Evolutionary conservation across 768 basidiomycete genomes (phyloP).

Genomic region (Ramaria rubella): DNA sequence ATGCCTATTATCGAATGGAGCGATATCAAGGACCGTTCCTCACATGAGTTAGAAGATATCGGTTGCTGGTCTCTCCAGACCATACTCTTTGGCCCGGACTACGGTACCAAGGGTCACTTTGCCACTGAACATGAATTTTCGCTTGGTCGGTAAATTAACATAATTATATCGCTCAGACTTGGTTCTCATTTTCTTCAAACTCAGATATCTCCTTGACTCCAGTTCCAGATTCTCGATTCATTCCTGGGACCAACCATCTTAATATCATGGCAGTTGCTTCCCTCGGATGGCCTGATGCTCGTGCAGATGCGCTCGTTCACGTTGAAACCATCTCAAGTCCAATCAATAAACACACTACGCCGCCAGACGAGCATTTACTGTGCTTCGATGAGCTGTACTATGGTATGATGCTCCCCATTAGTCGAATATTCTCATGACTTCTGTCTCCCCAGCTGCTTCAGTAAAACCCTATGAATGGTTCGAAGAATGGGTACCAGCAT

Average conservation of each 20-base stretch:
- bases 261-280: background rate
- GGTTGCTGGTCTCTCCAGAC: background rate
- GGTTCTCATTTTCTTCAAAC: no score
- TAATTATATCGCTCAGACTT: background rate
- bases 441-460: background rate
- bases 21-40: background rate
- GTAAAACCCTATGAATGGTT: background rate
- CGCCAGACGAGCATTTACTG: background rate
- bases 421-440: background rate
- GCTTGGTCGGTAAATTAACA: background rate
- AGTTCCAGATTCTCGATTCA: background rate
- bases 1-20: background rate
- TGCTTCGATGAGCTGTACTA: background rate
- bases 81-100: background rate
- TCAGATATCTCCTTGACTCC: background rate
- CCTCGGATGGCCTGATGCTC: background rate
- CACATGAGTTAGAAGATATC: background rate
- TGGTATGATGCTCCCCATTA: background rate
- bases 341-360: background rate
- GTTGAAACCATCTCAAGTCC: background rate
- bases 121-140: background rate
- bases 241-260: background rate
- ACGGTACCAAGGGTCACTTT: background rate
- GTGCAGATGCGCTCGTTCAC: background rate
- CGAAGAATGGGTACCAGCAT: slow-evolving; percentile 52